phyloP scores from a whole-genome alignment of 768 basidiomycete genomes.

The Neoboletus magnificus region DNA sequence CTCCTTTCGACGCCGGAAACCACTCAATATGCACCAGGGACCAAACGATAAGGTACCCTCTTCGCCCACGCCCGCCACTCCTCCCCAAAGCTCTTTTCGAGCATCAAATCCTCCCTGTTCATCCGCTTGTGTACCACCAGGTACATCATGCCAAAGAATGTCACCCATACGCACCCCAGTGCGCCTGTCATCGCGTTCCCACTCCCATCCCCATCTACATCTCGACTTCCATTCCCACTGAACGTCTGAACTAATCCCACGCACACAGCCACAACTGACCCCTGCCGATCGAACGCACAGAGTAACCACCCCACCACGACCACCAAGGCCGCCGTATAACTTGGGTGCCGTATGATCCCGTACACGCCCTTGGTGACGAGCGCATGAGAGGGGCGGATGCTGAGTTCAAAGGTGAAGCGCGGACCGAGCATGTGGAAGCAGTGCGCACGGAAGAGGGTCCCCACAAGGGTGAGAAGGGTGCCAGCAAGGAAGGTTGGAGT shows the following conservation, averaged over 20 bases:
- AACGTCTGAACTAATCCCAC: neutral
- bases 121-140: constrained; percentile 13
- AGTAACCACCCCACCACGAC: constrained; percentile 1
- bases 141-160: accelerated
- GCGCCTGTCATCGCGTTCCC: neutral
- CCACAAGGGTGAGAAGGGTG: neutral
- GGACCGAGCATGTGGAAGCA: constrained; percentile 22
- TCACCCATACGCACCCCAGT: neutral
- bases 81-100: constrained; percentile 26
- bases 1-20: neutral
- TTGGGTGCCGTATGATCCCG: constrained; percentile 29
- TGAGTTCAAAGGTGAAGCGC: constrained; percentile 24
- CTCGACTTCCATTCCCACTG: neutral
- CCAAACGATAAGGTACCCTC: constrained; percentile 20
- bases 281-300: constrained; percentile 1
- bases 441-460: constrained; percentile 8
- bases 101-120: constrained; percentile 27
- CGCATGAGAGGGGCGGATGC: constrained; percentile 15
- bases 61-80: constrained; percentile 25
- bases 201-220: neutral
- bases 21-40: constrained; percentile 22
- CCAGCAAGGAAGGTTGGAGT: constrained; percentile 11
- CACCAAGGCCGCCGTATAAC: constrained; percentile 13
- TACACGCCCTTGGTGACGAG: constrained; percentile 29
- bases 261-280: constrained; percentile 1